Conservation (phyloP, 345 rosid species). For the Camelina sativa region DNA sequence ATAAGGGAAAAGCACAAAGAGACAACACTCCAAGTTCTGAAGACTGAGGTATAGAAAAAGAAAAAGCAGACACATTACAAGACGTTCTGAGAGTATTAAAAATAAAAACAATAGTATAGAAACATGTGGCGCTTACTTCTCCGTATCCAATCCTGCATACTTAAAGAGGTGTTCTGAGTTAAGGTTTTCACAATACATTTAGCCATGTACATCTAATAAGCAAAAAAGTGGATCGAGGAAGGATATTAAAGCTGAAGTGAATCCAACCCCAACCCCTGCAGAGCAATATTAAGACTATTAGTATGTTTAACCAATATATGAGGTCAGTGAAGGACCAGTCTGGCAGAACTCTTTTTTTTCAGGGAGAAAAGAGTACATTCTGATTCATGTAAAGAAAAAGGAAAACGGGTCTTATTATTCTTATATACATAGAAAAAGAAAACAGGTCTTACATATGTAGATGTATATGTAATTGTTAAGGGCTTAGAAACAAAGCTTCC, state of each 20-base stretch:
- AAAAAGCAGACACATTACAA: slow-evolving; percentile 14
- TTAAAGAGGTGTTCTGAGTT: slow-evolving; percentile 88
- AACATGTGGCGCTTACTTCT: slow-evolving; percentile 64
- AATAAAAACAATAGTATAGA: not conserved
- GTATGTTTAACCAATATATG: slow-evolving; percentile 20
- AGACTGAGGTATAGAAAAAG: slow-evolving; percentile 56
- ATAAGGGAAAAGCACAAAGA: slow-evolving; percentile 92
- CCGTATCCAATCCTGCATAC: slow-evolving; percentile 95
- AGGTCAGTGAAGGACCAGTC: not conserved
- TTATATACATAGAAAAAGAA: not conserved
- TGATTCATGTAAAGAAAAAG: slow-evolving; percentile 5
- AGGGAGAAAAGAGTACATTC: slow-evolving; percentile 16
- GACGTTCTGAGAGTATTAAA: not conserved
- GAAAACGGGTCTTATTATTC: not conserved
- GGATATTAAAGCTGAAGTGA: slow-evolving; percentile 96
- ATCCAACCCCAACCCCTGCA: slow-evolving; percentile 98
- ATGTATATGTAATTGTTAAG: not conserved
- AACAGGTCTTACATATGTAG: slow-evolving; percentile 1
- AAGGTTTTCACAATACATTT: slow-evolving; percentile 53
- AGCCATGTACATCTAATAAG: slow-evolving; percentile 12
- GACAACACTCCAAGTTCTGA: slow-evolving; percentile 98
- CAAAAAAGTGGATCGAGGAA: slow-evolving; percentile 30
- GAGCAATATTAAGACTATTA: slow-evolving; percentile 22
- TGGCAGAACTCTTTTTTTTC: not conserved
- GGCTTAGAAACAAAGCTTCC: not conserved